Evolutionary conservation across 2,329 filamentous ascomycete species (phyloP).

Genomic region (Pyrenochaeta sp.): DNA sequence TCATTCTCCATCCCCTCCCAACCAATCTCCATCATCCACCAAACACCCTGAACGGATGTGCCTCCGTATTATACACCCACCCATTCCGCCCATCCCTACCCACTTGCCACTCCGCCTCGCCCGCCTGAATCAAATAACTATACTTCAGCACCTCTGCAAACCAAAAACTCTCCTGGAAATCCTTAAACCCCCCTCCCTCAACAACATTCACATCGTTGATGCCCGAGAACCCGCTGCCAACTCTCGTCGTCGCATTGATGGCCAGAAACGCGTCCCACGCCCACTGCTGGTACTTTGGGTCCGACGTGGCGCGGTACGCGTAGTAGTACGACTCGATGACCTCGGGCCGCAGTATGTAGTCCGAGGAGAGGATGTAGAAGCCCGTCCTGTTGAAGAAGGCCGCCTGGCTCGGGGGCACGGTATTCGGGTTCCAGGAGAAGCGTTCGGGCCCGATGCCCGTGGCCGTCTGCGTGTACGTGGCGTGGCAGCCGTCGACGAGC

Average conservation of each 20-base stretch:
- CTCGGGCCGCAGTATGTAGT: constrained; percentile 78
- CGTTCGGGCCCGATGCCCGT: constrained; percentile 80
- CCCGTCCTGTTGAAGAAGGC: constrained; percentile 72
- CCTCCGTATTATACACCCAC: constrained; percentile 72
- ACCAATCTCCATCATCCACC: constrained; percentile 2
- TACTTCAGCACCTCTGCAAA: constrained; percentile 92
- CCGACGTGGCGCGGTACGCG: constrained; percentile 79
- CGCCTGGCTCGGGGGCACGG: constrained; percentile 47
- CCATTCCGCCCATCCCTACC: constrained; percentile 57
- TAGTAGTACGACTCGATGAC: constrained; percentile 88
- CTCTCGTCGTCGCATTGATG: constrained; percentile 70
- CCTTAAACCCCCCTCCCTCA: constrained; percentile 66
- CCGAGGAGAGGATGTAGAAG: constrained; percentile 70
- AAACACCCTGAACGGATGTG: constrained; percentile 64
- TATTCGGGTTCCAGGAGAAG: constrained; percentile 49
- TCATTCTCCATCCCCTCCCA: not conserved
- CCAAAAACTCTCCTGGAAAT: constrained; percentile 87
- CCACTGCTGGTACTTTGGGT: constrained; percentile 81
- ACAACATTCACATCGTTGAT: constrained; percentile 70
- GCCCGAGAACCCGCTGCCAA: constrained; percentile 71
- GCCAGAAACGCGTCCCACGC: constrained; percentile 79
- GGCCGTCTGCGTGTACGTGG: constrained; percentile 72
- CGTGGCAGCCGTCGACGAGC: constrained; percentile 75
- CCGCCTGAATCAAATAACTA: constrained; percentile 71
- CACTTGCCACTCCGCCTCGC: constrained; percentile 68